Conservation (phyloP, 192 early-diverging fungal species). For the Gryganskiella cystojenkinii region DNA sequence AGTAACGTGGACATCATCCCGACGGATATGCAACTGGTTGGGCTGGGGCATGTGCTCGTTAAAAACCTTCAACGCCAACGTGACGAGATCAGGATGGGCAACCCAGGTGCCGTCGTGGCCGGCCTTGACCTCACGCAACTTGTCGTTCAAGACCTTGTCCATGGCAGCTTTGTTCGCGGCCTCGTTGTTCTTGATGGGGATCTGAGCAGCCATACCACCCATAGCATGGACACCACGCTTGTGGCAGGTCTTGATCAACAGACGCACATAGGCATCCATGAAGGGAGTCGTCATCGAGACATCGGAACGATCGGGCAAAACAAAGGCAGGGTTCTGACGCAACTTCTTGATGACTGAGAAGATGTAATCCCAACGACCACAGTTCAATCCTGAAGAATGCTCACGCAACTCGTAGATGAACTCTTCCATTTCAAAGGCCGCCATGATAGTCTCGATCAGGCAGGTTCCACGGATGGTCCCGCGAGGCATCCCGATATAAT, state of each 20-base stretch:
- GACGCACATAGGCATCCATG: conserved; percentile 96
- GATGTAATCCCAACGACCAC: conserved; percentile 99
- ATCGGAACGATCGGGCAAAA: conserved; percentile 90
- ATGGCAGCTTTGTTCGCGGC: conserved; percentile 90
- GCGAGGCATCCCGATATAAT: conserved; percentile 85
- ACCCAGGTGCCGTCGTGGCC: conserved; percentile 97
- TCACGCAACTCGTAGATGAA: conserved; percentile 99
- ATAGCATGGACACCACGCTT: conserved; percentile 97
- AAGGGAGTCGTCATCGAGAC: conserved; percentile 96
- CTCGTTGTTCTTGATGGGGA: conserved; percentile 95
- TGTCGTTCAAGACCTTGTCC: conserved; percentile 92
- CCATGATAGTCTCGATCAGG: conserved; percentile 96
- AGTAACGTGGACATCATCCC: conserved; percentile 89
- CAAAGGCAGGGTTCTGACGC: conserved; percentile 85
- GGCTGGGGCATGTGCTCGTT: conserved; percentile 94
- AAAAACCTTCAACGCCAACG: conserved; percentile 88
- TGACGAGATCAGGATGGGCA: conserved; percentile 96
- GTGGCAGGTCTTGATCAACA: conserved; percentile 98
- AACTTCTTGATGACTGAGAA: conserved; percentile 99
- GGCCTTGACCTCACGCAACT: conserved; percentile 93
- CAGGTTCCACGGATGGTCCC: conserved; percentile 98
- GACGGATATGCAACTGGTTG: conserved; percentile 92
- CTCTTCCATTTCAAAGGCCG: conserved; percentile 98
- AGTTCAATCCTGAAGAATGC: conserved; percentile 98
- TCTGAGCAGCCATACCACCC: conserved; percentile 99